phyloP scores from a whole-genome alignment of 2,329 filamentous ascomycete species.

The Apiospora pterosperma region DNA sequence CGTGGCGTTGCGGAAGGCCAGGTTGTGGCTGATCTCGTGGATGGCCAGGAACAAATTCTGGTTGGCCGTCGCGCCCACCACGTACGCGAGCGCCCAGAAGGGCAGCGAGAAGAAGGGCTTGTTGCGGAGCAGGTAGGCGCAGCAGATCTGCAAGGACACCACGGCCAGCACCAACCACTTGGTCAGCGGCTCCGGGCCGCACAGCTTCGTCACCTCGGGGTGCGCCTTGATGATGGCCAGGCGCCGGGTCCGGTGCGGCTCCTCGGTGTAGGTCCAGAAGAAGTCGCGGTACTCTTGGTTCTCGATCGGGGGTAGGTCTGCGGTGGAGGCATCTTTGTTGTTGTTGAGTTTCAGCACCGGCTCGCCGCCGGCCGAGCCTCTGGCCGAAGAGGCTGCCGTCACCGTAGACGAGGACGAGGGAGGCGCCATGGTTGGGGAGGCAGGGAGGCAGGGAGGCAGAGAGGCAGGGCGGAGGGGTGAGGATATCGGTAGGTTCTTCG shows the following conservation, averaged over 20 bases:
- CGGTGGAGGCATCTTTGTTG: constrained; percentile 20
- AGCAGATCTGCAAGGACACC: constrained; percentile 74
- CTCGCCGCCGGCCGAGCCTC: neutral
- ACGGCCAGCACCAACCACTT: constrained; percentile 88
- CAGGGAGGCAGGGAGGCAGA: neutral
- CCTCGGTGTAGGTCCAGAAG: constrained; percentile 99
- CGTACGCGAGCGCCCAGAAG: constrained; percentile 84
- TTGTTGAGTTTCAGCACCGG: constrained; percentile 14
- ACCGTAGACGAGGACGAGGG: constrained; percentile 22
- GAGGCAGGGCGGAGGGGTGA: neutral
- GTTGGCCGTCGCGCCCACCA: constrained; percentile 91
- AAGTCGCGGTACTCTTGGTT: constrained; percentile 60
- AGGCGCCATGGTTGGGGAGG: constrained; percentile 19
- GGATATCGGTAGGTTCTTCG: neutral
- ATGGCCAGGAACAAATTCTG: constrained; percentile 98
- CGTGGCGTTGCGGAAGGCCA: constrained; percentile 79
- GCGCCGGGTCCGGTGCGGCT: constrained; percentile 87
- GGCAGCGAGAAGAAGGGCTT: constrained; percentile 77
- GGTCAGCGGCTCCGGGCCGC: constrained; percentile 90
- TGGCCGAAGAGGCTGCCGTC: constrained; percentile 18
- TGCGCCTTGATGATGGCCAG: constrained; percentile 97
- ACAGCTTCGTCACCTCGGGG: constrained; percentile 96
- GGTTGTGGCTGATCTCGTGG: constrained; percentile 97
- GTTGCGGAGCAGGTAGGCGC: constrained; percentile 73
- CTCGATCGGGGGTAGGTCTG: constrained; percentile 30